Evolutionary conservation across 2,329 filamentous ascomycete species (phyloP).

Genomic region (Cytospora chrysosperma): DNA sequence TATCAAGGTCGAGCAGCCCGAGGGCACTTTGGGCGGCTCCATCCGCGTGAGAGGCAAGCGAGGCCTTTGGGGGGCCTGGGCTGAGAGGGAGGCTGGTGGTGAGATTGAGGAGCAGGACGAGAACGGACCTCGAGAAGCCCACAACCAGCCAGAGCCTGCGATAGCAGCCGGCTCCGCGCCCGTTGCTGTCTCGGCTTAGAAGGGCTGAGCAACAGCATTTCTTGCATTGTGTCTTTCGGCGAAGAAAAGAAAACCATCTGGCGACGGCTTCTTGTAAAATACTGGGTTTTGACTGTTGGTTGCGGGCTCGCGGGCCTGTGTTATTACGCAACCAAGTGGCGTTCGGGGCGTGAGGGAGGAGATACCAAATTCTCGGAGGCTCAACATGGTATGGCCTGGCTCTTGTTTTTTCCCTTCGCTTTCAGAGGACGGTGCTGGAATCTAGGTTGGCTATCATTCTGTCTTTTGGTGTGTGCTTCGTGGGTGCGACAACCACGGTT

Average conservation of each 20-base stretch:
- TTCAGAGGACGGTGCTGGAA: slow-evolving; percentile 7
- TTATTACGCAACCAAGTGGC: slow-evolving; percentile 23
- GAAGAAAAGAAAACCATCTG: background rate
- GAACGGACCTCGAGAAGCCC: slow-evolving; percentile 23
- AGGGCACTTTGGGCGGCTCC: slow-evolving; percentile 69
- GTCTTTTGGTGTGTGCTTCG: background rate
- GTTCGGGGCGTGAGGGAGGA: slow-evolving; percentile 23
- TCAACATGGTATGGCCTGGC: slow-evolving; percentile 5
- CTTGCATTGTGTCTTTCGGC: slow-evolving; percentile 3
- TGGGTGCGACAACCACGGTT: background rate
- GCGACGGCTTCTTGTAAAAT: slow-evolving; percentile 21
- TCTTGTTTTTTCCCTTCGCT: too few relatives aligned
- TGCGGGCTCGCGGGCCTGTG: slow-evolving; percentile 7
- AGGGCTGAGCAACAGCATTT: background rate
- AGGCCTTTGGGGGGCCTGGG: slow-evolving; percentile 97
- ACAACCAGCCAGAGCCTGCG: slow-evolving; percentile 35
- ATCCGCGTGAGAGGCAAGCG: slow-evolving; percentile 87
- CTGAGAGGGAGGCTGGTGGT: slow-evolving; percentile 70
- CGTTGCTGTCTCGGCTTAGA: slow-evolving; percentile 23
- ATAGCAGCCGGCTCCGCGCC: slow-evolving; percentile 28
- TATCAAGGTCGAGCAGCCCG: slow-evolving; percentile 88
- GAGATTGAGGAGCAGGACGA: slow-evolving; percentile 56
- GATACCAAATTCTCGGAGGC: slow-evolving; percentile 19
- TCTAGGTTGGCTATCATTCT: background rate
- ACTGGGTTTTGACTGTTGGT: slow-evolving; percentile 14